A percentile compares a stretch with the other conserved stretches of the same genome.
phyloP scores from a whole-genome alignment of 805 yeast genomes.

The Candida odintsovae region DNA sequence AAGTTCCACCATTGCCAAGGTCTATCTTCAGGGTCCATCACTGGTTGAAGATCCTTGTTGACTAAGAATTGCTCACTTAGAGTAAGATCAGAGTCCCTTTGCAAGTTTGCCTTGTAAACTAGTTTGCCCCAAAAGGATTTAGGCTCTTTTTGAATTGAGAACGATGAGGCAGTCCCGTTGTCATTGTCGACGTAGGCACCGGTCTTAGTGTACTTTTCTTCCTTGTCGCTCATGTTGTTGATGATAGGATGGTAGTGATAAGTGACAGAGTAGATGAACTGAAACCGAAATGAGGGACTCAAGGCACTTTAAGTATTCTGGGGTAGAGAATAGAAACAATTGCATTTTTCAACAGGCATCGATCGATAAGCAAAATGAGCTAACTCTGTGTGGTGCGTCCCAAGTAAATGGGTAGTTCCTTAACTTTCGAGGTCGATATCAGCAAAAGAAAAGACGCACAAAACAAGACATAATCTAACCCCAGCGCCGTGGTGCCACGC shows the following conservation, averaged over 20 bases:
- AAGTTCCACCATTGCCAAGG: conserved; percentile 85
- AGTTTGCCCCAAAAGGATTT: conserved; percentile 2
- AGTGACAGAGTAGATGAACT: neutral
- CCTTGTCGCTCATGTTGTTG: neutral
- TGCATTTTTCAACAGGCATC: neutral
- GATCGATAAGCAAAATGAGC: neutral
- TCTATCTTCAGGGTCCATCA: conserved; percentile 58
- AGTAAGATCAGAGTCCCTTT: conserved; percentile 33
- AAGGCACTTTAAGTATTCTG: neutral
- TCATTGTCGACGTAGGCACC: conserved; percentile 7
- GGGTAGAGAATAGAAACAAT: neutral
- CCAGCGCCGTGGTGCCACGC: too few relatives aligned
- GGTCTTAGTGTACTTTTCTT: neutral
- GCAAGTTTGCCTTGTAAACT: conserved; percentile 14
- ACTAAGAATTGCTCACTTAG: conserved; percentile 58
- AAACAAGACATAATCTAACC: too few relatives aligned
- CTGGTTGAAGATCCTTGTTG: conserved; percentile 76
- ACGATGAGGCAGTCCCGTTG: conserved; percentile 5
- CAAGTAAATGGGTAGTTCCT: neutral
- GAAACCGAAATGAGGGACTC: neutral
- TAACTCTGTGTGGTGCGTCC: neutral
- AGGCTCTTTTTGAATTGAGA: neutral
- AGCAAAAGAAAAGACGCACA: neutral
- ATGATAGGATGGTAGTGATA: neutral
- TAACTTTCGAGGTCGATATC: too few relatives aligned